Evolutionary conservation across 73 alveolate genomes (phyloP).

Genomic region (Paramecium sexaurelia): DNA sequence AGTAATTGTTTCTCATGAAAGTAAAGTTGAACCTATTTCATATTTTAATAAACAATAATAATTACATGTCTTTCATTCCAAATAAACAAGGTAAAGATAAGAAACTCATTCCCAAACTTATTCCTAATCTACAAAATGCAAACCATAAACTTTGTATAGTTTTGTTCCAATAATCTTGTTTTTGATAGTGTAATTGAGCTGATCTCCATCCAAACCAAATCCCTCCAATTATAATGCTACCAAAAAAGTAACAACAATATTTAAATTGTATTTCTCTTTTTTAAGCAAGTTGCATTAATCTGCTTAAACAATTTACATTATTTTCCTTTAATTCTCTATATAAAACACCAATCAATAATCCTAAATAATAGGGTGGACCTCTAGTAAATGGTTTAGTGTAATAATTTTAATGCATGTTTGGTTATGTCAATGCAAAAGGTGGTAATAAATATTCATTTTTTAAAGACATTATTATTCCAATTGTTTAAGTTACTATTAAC

Average conservation of each 20-base stretch:
- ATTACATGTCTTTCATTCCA: conserved; percentile 29
- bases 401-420: not conserved
- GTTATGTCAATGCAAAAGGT: not conserved
- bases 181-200: not conserved
- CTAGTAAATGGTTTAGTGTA: conserved; percentile 52
- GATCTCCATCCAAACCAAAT: conserved; percentile 60
- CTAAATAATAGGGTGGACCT: conserved; percentile 63
- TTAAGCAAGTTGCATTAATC: not conserved
- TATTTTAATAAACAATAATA: not conserved
- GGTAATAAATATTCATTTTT: conserved; percentile 1
- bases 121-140: conserved; percentile 8
- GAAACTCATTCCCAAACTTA: not conserved
- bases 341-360: conserved; percentile 47
- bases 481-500: not conserved
- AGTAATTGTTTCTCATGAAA: not conserved
- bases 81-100: not conserved
- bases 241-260: not conserved
- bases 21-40: not conserved
- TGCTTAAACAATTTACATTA: not conserved
- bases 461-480: conserved; percentile 1
- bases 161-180: not conserved
- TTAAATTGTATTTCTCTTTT: not conserved
- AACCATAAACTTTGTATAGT: not conserved
- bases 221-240: not conserved
- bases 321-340: conserved; percentile 28